Evolutionary conservation across 1,284 basidiomycete genomes (phyloP), one percentile per base, ranked within the genome.

Genomic region (Mrakiaceae sp.): DNA sequence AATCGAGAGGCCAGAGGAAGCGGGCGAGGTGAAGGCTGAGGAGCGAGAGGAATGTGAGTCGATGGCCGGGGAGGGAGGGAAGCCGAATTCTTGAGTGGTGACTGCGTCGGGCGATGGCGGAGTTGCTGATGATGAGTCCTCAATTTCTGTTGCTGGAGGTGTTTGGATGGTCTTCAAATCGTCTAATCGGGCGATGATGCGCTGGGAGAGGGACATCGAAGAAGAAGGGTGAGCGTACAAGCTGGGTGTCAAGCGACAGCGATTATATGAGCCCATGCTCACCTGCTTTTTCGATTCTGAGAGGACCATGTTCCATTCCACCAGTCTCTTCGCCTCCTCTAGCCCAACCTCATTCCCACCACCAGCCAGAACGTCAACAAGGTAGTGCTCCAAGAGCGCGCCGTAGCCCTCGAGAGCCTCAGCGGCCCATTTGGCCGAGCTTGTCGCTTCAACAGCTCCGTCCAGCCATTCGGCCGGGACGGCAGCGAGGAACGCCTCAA

Each of bases 391-490:
- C 60, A 61, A 14, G 12, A 61, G 49, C 4, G 14, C 60, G 12
- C 44, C 60, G 51, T 61, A 61, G 5, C 60, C 60, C n/a, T 61
- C 51, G n/a, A 52, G 27, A 7, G 50, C 60, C 9, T 61, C 60
- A 50, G 9, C 47, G 12, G 39, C 3, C 60, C 60, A 61, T 48
- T 10, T 12, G 39, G 50, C 27, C 27, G 27, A 27, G 27, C 27
- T 27, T 27, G 27, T 27, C 27, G 27, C 27, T 27, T 27, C 27
- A 27, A 27, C 27, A 27, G 27, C 27, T 27, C 27, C 27, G 11
- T 61, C 60, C 3, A 61, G 49, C n/a, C 52, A 42, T 51, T 42
- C 42, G 12, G 50, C 27, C 4, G 60, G 60, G 3, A 61, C 50
- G 5, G 60, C 16, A 4, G 51, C 43, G 43, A 61, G 27, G 10